phyloP scores from a whole-genome alignment of 495 filamentous ascomycete species.

The Thermochaetoides thermophila region DNA sequence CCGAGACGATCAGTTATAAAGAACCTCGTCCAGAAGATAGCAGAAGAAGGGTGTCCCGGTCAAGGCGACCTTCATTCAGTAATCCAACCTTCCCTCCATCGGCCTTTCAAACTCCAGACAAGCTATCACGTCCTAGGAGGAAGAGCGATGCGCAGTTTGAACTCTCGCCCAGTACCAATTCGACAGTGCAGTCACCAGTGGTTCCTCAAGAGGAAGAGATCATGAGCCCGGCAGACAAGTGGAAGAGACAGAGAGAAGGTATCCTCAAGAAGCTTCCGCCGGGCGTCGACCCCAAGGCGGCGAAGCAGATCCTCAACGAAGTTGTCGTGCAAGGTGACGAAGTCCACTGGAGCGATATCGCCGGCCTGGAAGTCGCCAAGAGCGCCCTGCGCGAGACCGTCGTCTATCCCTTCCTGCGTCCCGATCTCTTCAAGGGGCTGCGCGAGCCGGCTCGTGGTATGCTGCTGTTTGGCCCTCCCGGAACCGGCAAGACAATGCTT shows the following conservation, averaged over 20 bases:
- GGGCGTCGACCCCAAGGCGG: slow-evolving; percentile 67
- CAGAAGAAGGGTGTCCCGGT: too few species aligned
- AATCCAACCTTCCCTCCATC: slow-evolving; percentile 9
- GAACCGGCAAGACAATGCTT: slow-evolving; percentile 97
- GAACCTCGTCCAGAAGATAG: too few species aligned
- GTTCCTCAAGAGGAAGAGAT: slow-evolving; percentile 16
- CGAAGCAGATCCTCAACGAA: slow-evolving; percentile 87
- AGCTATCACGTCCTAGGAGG: not conserved
- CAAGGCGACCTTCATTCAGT: slow-evolving; percentile 5
- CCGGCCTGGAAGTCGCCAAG: slow-evolving; percentile 82
- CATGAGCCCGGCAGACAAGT: slow-evolving; percentile 31
- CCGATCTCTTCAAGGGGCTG: slow-evolving; percentile 89
- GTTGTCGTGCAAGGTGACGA: slow-evolving; percentile 91
- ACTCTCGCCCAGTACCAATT: slow-evolving; percentile 7
- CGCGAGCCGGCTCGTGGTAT: slow-evolving; percentile 90
- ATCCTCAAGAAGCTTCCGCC: slow-evolving; percentile 64
- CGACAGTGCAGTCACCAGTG: slow-evolving; percentile 5
- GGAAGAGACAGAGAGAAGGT: slow-evolving; percentile 30
- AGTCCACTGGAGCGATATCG: slow-evolving; percentile 90
- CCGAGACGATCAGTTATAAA: too few species aligned
- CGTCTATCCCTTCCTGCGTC: slow-evolving; percentile 92
- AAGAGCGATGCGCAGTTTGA: slow-evolving; percentile 5
- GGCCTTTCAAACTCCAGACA: slow-evolving; percentile 4
- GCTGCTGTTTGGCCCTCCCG: slow-evolving; percentile 91
- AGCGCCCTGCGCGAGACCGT: slow-evolving; percentile 88